phyloP scores from a whole-genome alignment of 306 rosid genomes.

The Vigna angularis region DNA sequence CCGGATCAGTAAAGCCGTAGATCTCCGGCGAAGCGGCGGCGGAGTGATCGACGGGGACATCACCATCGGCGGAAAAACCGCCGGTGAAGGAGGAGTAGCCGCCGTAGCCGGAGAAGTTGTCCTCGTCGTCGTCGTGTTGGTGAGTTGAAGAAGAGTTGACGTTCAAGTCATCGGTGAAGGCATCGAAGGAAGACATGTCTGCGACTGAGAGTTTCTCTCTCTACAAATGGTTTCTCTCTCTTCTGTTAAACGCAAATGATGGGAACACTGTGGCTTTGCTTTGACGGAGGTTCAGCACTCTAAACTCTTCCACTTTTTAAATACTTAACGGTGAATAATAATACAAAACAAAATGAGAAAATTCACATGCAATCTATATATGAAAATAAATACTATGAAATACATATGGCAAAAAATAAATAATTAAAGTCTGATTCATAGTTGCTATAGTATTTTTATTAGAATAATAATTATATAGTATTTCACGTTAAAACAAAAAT shows the following conservation, averaged over 20 bases:
- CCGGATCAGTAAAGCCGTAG: conserved; percentile 82
- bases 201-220: conserved; percentile 43
- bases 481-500: not conserved
- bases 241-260: not conserved
- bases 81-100: conserved; percentile 69
- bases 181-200: conserved; percentile 81
- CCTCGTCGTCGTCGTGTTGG: conserved; percentile 57
- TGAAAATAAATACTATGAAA: not conserved
- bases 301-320: conserved; percentile 39
- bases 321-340: conserved; percentile 51
- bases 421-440: not conserved
- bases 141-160: conserved; percentile 59
- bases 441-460: not conserved
- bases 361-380: not conserved
- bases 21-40: conserved; percentile 68
- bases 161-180: conserved; percentile 68
- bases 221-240: conserved; percentile 44
- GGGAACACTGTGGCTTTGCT: conserved; percentile 31
- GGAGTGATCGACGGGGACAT: conserved; percentile 64
- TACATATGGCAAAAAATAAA: not conserved
- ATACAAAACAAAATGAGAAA: not conserved
- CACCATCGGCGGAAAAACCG: conserved; percentile 55
- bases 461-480: not conserved
- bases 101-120: conserved; percentile 69
- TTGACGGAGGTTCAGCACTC: conserved; percentile 31